These are phyloP conservation scores for Apiospora pterosperma DNA, from an alignment of 2,329 filamentous ascomycete genomes.

Conservation along the genomic window DNA sequence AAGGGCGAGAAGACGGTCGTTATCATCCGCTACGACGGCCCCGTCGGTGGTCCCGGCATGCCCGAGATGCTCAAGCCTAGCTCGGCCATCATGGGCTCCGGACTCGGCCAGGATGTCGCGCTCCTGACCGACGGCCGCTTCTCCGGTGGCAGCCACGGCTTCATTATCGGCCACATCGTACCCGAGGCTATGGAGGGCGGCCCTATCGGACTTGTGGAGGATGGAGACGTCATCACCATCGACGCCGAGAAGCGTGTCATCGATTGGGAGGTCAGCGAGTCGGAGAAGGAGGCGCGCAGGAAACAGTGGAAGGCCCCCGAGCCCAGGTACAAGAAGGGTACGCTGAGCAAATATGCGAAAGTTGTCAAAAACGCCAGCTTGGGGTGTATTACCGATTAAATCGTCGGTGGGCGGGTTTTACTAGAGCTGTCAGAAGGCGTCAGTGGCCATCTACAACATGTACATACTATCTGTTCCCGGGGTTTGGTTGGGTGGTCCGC, in stretches of 20 bases:
- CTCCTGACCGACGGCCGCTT: slow-evolving; percentile 74
- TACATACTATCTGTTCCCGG: not conserved
- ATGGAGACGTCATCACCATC: slow-evolving; percentile 79
- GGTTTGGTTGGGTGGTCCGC: slow-evolving; percentile 2
- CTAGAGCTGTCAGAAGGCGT: not conserved
- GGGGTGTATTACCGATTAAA: slow-evolving; percentile 51
- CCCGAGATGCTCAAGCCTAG: slow-evolving; percentile 94
- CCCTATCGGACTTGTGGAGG: slow-evolving; percentile 76
- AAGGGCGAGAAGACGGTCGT: slow-evolving; percentile 85
- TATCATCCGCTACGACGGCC: slow-evolving; percentile 89
- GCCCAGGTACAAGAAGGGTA: slow-evolving; percentile 58
- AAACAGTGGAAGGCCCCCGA: slow-evolving; percentile 61
- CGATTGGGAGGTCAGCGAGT: slow-evolving; percentile 63
- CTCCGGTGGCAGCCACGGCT: slow-evolving; percentile 79
- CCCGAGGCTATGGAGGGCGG: slow-evolving; percentile 84
- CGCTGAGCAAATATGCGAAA: slow-evolving; percentile 66
- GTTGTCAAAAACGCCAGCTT: slow-evolving; percentile 56
- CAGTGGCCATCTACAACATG: not conserved
- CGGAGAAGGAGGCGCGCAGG: slow-evolving; percentile 57
- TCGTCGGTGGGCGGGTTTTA: not conserved
- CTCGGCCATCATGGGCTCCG: slow-evolving; percentile 88
- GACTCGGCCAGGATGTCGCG: slow-evolving; percentile 71
- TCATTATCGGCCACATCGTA: slow-evolving; percentile 84
- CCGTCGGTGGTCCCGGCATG: slow-evolving; percentile 92
- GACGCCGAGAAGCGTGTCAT: slow-evolving; percentile 73